Conservation (phyloP, 331 rosid species). For the Telfairia occidentalis region DNA sequence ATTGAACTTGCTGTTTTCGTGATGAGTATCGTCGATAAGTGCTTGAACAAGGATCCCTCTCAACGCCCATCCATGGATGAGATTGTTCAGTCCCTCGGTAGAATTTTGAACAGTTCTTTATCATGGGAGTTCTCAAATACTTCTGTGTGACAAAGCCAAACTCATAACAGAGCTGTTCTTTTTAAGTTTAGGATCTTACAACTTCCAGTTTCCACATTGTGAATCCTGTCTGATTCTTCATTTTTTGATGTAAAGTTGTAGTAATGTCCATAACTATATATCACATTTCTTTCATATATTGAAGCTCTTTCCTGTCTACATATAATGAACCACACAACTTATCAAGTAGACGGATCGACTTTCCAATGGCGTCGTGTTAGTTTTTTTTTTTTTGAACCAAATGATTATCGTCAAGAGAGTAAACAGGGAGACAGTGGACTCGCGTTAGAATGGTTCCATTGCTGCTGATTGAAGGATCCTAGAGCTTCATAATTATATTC, state of each 20-base stretch:
- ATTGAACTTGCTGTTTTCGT: slow-evolving; percentile 37
- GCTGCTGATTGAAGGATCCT: not conserved
- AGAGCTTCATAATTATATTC: not conserved
- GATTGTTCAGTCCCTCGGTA: slow-evolving; percentile 42
- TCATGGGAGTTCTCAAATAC: slow-evolving; percentile 44
- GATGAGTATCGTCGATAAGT: slow-evolving; percentile 31
- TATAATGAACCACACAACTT: not conserved
- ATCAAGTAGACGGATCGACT: not conserved
- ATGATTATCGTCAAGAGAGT: not conserved
- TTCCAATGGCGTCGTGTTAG: not conserved
- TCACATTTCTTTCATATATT: not conserved
- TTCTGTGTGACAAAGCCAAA: not conserved
- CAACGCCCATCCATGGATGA: slow-evolving; percentile 60
- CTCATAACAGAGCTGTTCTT: not conserved
- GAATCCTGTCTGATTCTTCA: not conserved
- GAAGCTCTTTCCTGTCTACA: not conserved
- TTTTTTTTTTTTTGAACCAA: not conserved
- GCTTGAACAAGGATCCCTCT: slow-evolving; percentile 47
- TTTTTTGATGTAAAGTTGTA: not conserved
- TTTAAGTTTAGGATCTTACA: not conserved
- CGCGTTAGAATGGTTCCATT: not conserved
- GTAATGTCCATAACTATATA: not conserved
- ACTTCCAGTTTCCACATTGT: not conserved
- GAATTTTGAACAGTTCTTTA: slow-evolving; percentile 46
- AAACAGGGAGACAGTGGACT: not conserved